These are phyloP conservation scores for Schrenkiella parvula DNA, from an alignment of 345 rosid genomes.

Conservation along the genomic window DNA sequence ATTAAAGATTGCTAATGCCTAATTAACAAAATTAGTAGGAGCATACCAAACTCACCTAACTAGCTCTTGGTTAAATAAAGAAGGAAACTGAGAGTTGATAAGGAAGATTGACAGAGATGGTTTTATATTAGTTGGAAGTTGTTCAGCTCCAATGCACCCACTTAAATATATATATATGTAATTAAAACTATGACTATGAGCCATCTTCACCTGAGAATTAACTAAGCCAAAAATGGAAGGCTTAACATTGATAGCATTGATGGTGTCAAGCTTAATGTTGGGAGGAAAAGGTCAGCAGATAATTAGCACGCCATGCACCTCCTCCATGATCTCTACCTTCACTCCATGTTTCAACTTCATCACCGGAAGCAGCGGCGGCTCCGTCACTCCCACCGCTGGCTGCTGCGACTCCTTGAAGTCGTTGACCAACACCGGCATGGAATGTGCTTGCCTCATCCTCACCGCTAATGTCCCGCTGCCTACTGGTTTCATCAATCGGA, in stretches of 20 bases:
- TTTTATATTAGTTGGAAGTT: constrained; percentile 23
- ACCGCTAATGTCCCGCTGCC: constrained; percentile 76
- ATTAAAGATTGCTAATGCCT: not conserved
- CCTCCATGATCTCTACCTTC: constrained; percentile 69
- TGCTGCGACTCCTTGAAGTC: constrained; percentile 65
- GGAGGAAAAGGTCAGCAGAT: constrained; percentile 61
- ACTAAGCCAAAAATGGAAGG: not conserved
- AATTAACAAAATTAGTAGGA: not conserved
- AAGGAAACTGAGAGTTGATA: not conserved
- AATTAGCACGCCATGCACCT: constrained; percentile 64
- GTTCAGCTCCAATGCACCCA: constrained; percentile 33
- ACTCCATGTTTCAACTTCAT: constrained; percentile 76
- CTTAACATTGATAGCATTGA: constrained; percentile 17
- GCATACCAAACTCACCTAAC: constrained; percentile 32
- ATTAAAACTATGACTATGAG: not conserved
- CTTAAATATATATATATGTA: constrained; percentile 12
- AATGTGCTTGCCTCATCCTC: constrained; percentile 66
- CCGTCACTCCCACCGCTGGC: constrained; percentile 46
- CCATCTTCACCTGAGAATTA: not conserved
- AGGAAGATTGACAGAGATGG: not conserved
- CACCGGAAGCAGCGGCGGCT: constrained; percentile 70
- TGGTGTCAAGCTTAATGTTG: constrained; percentile 30
- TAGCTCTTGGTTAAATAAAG: not conserved
- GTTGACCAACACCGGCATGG: constrained; percentile 44
- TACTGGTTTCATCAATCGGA: constrained; percentile 45